Conservation (phyloP, 352 stramenopile genomes). For the Lagenidium sp. region DNA sequence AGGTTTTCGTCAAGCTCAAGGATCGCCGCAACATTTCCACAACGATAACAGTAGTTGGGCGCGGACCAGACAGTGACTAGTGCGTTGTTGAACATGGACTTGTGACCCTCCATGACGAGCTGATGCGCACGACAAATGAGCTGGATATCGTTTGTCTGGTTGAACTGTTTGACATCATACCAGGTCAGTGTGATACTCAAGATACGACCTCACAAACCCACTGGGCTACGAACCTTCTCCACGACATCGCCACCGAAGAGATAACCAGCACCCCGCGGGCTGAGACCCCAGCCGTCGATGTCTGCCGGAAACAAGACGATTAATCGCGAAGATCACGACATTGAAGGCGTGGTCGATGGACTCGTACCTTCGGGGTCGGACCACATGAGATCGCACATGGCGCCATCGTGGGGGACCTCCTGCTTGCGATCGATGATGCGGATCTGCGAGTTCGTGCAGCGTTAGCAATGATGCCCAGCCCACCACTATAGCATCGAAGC, state of each 20-base stretch:
- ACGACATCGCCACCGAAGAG: constrained; percentile 98
- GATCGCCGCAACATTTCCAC: constrained; percentile 98
- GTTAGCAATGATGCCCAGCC: neutral
- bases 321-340: neutral
- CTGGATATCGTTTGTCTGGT: constrained; percentile 96
- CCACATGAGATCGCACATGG: constrained; percentile 98
- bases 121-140: constrained; percentile 98
- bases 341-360: neutral
- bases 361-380: constrained; percentile 86
- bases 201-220: too few species aligned
- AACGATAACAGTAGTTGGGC: constrained; percentile 99
- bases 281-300: constrained; percentile 98
- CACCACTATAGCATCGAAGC: too few species aligned
- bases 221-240: too few species aligned
- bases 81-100: constrained; percentile 96
- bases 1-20: constrained; percentile 98
- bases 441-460: constrained; percentile 21
- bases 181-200: too few species aligned
- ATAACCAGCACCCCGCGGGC: constrained; percentile 95
- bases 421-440: constrained; percentile 96
- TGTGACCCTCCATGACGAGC: constrained; percentile 89
- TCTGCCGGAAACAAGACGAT: constrained; percentile 77
- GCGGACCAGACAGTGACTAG: constrained; percentile 98
- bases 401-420: constrained; percentile 97
- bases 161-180: constrained; percentile 86